These are phyloP conservation scores for Colletotrichum viniferum DNA, from an alignment of 2,329 filamentous ascomycete genomes.

Conservation along the genomic window DNA sequence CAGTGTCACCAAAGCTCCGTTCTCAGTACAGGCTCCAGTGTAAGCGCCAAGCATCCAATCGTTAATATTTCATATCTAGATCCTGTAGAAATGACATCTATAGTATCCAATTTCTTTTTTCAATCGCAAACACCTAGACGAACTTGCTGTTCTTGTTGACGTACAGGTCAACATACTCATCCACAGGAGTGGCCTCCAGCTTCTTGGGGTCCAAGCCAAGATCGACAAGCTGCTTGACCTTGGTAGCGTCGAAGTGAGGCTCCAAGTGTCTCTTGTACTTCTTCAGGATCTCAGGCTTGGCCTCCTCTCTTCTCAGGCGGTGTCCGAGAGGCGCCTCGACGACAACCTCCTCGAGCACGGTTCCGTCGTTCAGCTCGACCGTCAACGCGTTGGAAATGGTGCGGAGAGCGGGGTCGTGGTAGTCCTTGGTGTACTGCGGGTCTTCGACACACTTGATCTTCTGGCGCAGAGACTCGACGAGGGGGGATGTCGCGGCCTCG, in stretches of 20 bases:
- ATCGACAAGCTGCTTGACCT: slow-evolving; percentile 82
- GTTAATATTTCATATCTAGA: not conserved
- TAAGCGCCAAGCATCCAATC: not conserved
- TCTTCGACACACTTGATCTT: slow-evolving; percentile 98
- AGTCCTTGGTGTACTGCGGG: slow-evolving; percentile 90
- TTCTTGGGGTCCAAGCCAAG: slow-evolving; percentile 76
- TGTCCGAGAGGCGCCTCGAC: slow-evolving; percentile 96
- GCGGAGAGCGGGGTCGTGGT: slow-evolving; percentile 91
- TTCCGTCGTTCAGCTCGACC: slow-evolving; percentile 93
- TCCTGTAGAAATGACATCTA: not conserved
- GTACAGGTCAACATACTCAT: slow-evolving; percentile 92
- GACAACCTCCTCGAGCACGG: slow-evolving; percentile 85
- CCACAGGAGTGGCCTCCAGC: slow-evolving; percentile 82
- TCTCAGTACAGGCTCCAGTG: not conserved
- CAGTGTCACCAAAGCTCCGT: not conserved
- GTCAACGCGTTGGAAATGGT: slow-evolving; percentile 98
- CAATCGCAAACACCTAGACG: slow-evolving; percentile 32
- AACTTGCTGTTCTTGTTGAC: slow-evolving; percentile 68
- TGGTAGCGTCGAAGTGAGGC: slow-evolving; percentile 78
- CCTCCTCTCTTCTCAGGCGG: slow-evolving; percentile 88
- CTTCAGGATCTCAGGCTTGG: slow-evolving; percentile 93
- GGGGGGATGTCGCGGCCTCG: slow-evolving; percentile 87
- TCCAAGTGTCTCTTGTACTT: slow-evolving; percentile 94
- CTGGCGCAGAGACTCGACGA: slow-evolving; percentile 90
- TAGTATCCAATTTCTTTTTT: not conserved